Base-by-base conservation (phyloP, 2,329 filamentous ascomycete species). In the Sporothrix protearum region DNA sequence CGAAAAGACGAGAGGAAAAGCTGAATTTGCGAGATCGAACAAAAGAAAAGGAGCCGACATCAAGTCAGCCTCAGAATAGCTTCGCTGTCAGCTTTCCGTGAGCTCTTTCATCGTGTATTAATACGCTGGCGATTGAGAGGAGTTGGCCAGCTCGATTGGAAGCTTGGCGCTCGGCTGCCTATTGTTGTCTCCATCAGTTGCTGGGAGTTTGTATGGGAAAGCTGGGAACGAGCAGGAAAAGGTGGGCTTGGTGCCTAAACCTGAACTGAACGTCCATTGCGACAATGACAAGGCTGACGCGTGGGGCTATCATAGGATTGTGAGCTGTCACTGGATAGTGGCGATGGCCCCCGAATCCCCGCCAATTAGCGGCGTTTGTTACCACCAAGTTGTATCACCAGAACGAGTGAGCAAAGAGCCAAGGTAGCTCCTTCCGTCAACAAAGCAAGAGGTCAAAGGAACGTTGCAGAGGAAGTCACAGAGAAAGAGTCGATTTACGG, bases 151-250 rank as follows among this genome's bases (percentile, higher is more conserved):
- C 42, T 64, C n/a, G 22, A 45, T 64, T 64, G 36, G 39, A 64
- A 28, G 36, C 36, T 45, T 64, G 59, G 59, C 59, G 59, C 59
- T 64, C 36, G 59, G 59, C 36, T 64, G 36, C 59, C 59, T 64
- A 42, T 64, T 42, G n/a, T 28, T 5, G 9, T n/a, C 19, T 28
- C 0, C 22, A 12, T 53, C 12, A 8, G n/a, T 25, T 64, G 59
- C 8, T 16, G n/a, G 19, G 5, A 5, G 5, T 0, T 3, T 8
- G 8, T n/a, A 36, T 8, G 33, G 33, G 57, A n/a, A 61, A 33
- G 57, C 19, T 19, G 30, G 28, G 33, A 28, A 25, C 25, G 5
- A 4, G 16, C 4, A 16, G n/a, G n/a, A 25, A 66, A 49, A 66
- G 22, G 63, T 47, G 63, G 39, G 39, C 25, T 66, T n/a, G 63